Conservation (phyloP, 306 rosid species). For the Prunus armeniaca region DNA sequence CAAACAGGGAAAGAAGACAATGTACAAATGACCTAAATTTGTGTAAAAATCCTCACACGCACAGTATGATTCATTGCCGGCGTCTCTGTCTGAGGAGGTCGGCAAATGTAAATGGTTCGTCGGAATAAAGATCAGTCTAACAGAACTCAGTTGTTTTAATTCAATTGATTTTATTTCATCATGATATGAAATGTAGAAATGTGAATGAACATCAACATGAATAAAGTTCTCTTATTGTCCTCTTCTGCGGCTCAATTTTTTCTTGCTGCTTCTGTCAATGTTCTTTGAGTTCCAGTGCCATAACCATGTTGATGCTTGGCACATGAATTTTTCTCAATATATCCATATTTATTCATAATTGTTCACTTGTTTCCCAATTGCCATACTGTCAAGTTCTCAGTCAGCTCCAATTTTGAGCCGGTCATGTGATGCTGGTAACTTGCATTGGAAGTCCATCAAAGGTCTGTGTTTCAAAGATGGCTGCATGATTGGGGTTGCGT, state of each 20-base stretch:
- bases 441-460: background rate
- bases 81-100: conserved; percentile 36
- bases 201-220: conserved; percentile 13
- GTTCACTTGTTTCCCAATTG: too few relatives aligned
- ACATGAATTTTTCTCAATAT: too few relatives aligned
- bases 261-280: background rate
- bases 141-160: conserved; percentile 31
- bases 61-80: conserved; percentile 46
- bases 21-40: conserved; percentile 68
- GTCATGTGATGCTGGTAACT: background rate
- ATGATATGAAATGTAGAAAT: conserved; percentile 10
- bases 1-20: conserved; percentile 37
- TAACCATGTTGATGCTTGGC: too few relatives aligned
- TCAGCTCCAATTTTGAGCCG: too few relatives aligned
- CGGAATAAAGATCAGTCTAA: conserved; percentile 53
- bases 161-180: conserved; percentile 33
- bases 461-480: conserved; percentile 13
- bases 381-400: too few relatives aligned
- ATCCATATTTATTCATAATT: too few relatives aligned
- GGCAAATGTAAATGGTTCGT: conserved; percentile 75
- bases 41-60: conserved; percentile 62
- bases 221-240: conserved; percentile 2
- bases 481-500: conserved; percentile 4
- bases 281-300: background rate
- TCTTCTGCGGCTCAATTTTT: background rate